Evolutionary conservation across 2,329 filamentous ascomycete species (phyloP), one percentile per base, ranked within the genome.

Genomic region (Phialophora expanda): DNA sequence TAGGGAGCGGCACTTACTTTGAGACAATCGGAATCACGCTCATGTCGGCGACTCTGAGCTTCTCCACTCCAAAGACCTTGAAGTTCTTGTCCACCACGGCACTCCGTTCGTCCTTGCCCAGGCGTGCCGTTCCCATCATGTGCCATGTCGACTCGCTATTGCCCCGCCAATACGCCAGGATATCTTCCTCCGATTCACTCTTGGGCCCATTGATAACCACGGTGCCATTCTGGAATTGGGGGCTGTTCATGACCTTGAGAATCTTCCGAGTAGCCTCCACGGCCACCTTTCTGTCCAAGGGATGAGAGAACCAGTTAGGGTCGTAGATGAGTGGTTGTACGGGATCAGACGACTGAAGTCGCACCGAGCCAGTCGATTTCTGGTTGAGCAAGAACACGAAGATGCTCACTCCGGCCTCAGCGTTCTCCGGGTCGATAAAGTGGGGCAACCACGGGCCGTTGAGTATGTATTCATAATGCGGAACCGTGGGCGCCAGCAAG

Each of bases 51-150:
- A 82, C 75, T 7, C 80, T 74, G 44, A 82, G 70, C 5, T 70
- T 68, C 48, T 81, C 70, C 14, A 80, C 66, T 0, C 78, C 79
- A 30, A 76, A 72, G 2, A 81, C 74, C 9, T 74, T 74, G 71
- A 80, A 81, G 4, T 73, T 60, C 0, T 69, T 76, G 72, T 87
- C 83, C 6, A 87, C 83, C 30, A 78, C 83, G 0, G 82, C 80
- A 38, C 80, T 77, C 0, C 65, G 62, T 7, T 83, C 80, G 1
- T 73, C 78, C 66, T 76, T 80, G 0, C 86, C 86, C 86, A 89
- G 89, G 73, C 82, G 83, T 6, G 79, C 80, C 0, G 86, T 89
- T 0, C 84, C 83, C 0, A 79, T 84, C 82, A 82, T 86, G 73
- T 84, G 85, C 83, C 81, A 87, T 63, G 77, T 84, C 2, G 80